Evolutionary conservation across 768 basidiomycete species (phyloP).

Genomic region (Hygrocybe coccinea): DNA sequence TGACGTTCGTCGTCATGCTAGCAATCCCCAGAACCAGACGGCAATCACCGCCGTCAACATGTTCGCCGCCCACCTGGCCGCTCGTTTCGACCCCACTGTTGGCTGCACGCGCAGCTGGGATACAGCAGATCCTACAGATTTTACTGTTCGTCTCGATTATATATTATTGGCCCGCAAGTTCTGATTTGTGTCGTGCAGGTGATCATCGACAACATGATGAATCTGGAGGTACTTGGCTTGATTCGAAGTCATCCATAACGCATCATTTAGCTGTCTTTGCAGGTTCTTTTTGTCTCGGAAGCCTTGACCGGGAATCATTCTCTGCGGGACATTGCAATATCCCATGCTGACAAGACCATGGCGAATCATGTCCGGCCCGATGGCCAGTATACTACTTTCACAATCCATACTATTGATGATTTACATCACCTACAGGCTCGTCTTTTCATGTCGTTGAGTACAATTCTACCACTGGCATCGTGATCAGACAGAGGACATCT

Average conservation of each 20-base stretch:
- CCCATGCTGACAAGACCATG: constrained; percentile 64
- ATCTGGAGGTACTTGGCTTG: constrained; percentile 43
- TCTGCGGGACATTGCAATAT: constrained; percentile 53
- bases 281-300: constrained; percentile 51
- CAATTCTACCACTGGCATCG: constrained; percentile 57
- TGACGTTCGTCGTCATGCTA: constrained; percentile 20
- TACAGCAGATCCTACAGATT: constrained; percentile 51
- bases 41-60: constrained; percentile 50
- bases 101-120: constrained; percentile 74
- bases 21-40: constrained; percentile 53
- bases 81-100: constrained; percentile 52
- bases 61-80: constrained; percentile 55
- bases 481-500: constrained; percentile 51
- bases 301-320: constrained; percentile 57
- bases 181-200: constrained; percentile 36
- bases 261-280: neutral
- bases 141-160: constrained; percentile 38
- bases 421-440: constrained; percentile 29
- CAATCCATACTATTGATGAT: neutral
- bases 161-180: neutral
- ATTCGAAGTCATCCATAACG: neutral
- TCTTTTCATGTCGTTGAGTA: constrained; percentile 65
- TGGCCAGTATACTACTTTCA: constrained; percentile 33
- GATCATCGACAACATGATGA: constrained; percentile 81
- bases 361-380: constrained; percentile 61